These are phyloP conservation scores for Vitis labrusca DNA, from an alignment of 164 flowering plant genomes.

Conservation along the genomic window DNA sequence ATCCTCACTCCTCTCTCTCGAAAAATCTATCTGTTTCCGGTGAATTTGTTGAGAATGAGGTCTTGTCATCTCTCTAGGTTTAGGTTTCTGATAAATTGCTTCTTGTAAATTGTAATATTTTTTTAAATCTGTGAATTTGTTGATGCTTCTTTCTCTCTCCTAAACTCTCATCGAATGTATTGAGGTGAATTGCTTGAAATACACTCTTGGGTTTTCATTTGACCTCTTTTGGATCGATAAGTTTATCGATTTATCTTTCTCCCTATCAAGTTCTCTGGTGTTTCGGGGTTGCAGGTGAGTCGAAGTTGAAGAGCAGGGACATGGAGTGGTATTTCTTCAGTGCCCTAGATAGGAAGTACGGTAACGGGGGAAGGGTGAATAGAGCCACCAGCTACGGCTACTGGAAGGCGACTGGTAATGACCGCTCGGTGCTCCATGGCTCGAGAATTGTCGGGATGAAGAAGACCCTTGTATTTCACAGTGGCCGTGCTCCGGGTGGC, in stretches of 20 bases:
- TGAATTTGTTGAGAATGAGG: not conserved
- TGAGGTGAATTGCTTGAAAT: too few relatives aligned
- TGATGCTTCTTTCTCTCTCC: too few relatives aligned
- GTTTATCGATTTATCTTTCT: too few relatives aligned
- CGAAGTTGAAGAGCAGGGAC: slow-evolving; percentile 66
- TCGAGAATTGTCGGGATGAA: slow-evolving; percentile 60
- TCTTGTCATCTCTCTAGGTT: not conserved
- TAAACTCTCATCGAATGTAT: too few relatives aligned
- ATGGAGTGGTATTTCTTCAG: slow-evolving; percentile 87
- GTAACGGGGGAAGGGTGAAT: slow-evolving; percentile 63
- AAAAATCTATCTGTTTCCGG: too few relatives aligned
- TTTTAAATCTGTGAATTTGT: too few relatives aligned
- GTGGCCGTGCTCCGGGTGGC: slow-evolving; percentile 76
- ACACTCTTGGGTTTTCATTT: too few relatives aligned
- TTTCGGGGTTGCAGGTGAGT: slow-evolving; percentile 30
- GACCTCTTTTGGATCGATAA: too few relatives aligned
- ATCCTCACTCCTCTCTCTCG: not conserved
- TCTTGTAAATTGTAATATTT: too few relatives aligned
- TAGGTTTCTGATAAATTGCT: too few relatives aligned
- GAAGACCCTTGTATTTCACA: slow-evolving; percentile 75
- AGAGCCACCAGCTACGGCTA: slow-evolving; percentile 74
- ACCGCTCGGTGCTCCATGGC: slow-evolving; percentile 38
- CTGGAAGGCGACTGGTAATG: slow-evolving; percentile 93
- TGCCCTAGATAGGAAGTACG: slow-evolving; percentile 66
- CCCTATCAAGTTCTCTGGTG: too few relatives aligned